Percentiles rank a stretch among this genome's conserved stretches.
These are phyloP conservation scores for Pyrenochaeta sp. DNA, from an alignment of 2,329 filamentous ascomycete species.

Conservation along the genomic window DNA sequence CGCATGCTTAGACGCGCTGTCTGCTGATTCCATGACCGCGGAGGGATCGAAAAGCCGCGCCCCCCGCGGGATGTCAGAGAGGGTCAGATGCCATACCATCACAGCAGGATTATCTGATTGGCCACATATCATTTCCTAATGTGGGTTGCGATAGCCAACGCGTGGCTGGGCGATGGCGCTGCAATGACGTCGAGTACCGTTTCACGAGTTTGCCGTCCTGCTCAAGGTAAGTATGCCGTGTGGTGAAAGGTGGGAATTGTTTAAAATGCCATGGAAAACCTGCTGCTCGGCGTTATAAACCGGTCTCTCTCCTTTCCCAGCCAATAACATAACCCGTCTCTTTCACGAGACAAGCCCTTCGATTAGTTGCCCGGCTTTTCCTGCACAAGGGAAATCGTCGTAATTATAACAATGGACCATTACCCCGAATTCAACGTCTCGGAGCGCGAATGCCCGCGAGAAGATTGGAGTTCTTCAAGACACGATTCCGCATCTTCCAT, in stretches of 20 bases:
- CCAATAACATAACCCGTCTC: not conserved
- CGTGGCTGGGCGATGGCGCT: constrained; percentile 18
- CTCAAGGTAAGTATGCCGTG: constrained; percentile 4
- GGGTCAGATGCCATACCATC: constrained; percentile 2
- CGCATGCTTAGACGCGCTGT: constrained; percentile 1
- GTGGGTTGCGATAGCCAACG: constrained; percentile 14
- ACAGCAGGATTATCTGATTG: constrained; percentile 19
- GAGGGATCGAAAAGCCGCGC: not conserved
- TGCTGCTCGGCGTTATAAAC: not conserved
- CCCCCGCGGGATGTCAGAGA: not conserved
- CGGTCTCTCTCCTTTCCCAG: not conserved
- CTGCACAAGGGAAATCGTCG: not conserved
- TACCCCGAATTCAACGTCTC: constrained; percentile 33
- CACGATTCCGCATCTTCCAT: constrained; percentile 28
- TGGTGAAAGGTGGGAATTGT: constrained; percentile 11
- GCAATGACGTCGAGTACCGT: constrained; percentile 23
- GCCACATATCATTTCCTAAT: constrained; percentile 24
- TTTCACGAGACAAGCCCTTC: too few relatives aligned
- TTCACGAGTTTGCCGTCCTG: constrained; percentile 9
- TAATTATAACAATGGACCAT: constrained; percentile 26
- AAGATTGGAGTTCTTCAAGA: constrained; percentile 13
- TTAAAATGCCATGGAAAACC: constrained; percentile 1
- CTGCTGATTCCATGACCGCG: constrained; percentile 1
- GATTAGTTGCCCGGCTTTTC: too few relatives aligned
- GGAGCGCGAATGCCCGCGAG: constrained; percentile 22